A percentile compares a stretch with the other conserved stretches of the same genome.
These are phyloP conservation scores for Eucalyptus erythrocorys DNA, from an alignment of 345 rosid species.

Conservation along the genomic window DNA sequence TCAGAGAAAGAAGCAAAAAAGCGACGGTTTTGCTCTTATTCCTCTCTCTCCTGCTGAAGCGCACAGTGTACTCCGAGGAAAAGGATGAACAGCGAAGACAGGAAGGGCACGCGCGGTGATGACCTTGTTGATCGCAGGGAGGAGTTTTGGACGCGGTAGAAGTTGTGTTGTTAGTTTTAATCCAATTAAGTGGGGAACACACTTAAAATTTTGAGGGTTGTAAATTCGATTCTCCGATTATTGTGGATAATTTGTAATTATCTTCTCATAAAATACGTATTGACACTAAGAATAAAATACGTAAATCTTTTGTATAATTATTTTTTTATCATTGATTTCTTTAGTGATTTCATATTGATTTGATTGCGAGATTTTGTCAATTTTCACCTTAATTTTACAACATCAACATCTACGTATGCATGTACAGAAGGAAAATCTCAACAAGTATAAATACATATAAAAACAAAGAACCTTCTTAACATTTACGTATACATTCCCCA, in stretches of 20 bases:
- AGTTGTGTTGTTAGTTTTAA: too few relatives aligned
- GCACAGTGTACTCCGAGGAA: too few relatives aligned
- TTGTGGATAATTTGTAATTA: accelerated
- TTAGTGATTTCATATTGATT: too few relatives aligned
- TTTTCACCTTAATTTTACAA: too few relatives aligned
- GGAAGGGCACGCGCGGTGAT: neutral
- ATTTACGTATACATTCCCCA: neutral
- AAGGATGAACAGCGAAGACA: too few relatives aligned
- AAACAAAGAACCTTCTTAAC: neutral
- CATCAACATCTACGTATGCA: too few relatives aligned
- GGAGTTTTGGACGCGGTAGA: too few relatives aligned
- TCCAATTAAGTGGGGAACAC: too few relatives aligned
- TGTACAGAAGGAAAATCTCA: neutral
- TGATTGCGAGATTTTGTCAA: too few relatives aligned
- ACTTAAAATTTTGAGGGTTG: accelerated
- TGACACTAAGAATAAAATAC: accelerated
- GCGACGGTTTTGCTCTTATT: neutral
- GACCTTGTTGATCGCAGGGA: too few relatives aligned
- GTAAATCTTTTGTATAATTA: too few relatives aligned
- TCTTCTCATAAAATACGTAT: accelerated
- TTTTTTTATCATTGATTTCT: too few relatives aligned
- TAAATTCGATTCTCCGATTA: accelerated
- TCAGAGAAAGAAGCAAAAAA: neutral
- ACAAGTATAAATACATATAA: neutral
- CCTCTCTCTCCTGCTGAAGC: neutral